These are phyloP conservation scores for Sphaerostilbella broomeana DNA, from an alignment of 2,329 filamentous ascomycete species.

Conservation along the genomic window DNA sequence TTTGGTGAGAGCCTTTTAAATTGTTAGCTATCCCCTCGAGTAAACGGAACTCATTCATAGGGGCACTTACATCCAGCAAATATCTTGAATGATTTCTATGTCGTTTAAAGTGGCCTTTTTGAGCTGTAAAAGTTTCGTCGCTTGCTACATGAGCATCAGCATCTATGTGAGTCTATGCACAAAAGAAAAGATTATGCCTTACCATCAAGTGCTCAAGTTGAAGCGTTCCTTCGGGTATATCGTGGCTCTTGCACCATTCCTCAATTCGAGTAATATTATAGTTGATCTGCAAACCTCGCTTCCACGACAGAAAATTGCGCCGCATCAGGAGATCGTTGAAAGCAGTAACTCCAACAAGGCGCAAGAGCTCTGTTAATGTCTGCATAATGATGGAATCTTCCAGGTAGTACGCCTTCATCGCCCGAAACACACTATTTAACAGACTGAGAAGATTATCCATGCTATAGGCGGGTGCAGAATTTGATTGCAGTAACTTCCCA, in stretches of 20 bases:
- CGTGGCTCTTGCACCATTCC: constrained; percentile 99
- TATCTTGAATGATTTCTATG: constrained; percentile 99
- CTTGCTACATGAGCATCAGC: constrained; percentile 57
- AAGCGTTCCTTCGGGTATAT: constrained; percentile 96
- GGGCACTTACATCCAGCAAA: constrained; percentile 91
- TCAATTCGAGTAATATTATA: constrained; percentile 99
- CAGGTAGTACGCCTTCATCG: constrained; percentile 97
- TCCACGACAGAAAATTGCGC: constrained; percentile 98
- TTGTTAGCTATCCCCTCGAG: constrained; percentile 2
- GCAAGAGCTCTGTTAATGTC: constrained; percentile 87
- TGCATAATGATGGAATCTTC: constrained; percentile 95
- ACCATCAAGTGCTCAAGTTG: constrained; percentile 98
- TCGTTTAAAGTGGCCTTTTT: constrained; percentile 99
- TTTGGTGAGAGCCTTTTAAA: constrained; percentile 78
- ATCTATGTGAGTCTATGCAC: too few species aligned
- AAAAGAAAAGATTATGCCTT: constrained; percentile 22
- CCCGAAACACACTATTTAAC: constrained; percentile 94
- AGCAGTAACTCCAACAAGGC: constrained; percentile 90
- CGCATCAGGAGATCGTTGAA: constrained; percentile 98
- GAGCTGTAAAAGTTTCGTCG: constrained; percentile 92
- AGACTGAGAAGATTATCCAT: constrained; percentile 98
- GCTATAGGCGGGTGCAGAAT: constrained; percentile 90
- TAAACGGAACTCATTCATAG: background rate
- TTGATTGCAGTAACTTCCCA: constrained; percentile 88
- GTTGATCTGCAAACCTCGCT: constrained; percentile 97